Conservation (phyloP, 768 basidiomycete species). For the Crepidotus variabilis region DNA sequence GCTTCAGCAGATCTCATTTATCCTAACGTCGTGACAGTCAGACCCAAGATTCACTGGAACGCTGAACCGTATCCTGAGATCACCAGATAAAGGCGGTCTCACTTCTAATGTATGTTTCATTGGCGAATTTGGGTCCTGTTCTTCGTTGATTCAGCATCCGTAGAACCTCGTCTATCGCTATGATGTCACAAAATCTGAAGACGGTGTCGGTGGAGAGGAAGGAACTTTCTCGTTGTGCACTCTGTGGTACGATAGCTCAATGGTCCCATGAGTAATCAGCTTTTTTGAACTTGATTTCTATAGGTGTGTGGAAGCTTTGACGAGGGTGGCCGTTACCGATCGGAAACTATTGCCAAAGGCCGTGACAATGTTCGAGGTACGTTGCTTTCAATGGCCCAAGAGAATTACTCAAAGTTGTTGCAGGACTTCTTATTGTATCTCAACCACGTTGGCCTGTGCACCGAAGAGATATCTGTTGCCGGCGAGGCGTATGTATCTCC, state of each 20-base stretch:
- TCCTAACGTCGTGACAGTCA: constrained; percentile 38
- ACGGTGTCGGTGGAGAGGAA: constrained; percentile 95
- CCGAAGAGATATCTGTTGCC: constrained; percentile 80
- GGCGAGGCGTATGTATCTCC: constrained; percentile 65
- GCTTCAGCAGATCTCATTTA: background rate
- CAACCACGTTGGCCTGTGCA: constrained; percentile 86
- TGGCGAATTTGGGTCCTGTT: too few relatives aligned
- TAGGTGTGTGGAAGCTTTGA: constrained; percentile 87
- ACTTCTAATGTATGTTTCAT: constrained; percentile 75
- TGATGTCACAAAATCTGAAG: constrained; percentile 79
- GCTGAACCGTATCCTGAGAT: constrained; percentile 76
- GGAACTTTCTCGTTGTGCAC: constrained; percentile 93
- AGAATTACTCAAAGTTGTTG: background rate
- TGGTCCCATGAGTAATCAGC: background rate
- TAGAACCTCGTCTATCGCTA: constrained; percentile 88
- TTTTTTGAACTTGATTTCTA: background rate
- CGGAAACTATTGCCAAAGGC: constrained; percentile 60
- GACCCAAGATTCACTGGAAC: constrained; percentile 90
- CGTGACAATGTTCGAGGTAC: constrained; percentile 86
- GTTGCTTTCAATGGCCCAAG: constrained; percentile 10
- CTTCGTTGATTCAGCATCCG: background rate
- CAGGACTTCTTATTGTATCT: constrained; percentile 78
- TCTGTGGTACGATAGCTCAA: constrained; percentile 48
- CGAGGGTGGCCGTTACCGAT: constrained; percentile 82
- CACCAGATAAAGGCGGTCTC: constrained; percentile 87